phyloP scores from a whole-genome alignment of 495 filamentous ascomycete species.

The Hyphodiscus hymeniophilus region DNA sequence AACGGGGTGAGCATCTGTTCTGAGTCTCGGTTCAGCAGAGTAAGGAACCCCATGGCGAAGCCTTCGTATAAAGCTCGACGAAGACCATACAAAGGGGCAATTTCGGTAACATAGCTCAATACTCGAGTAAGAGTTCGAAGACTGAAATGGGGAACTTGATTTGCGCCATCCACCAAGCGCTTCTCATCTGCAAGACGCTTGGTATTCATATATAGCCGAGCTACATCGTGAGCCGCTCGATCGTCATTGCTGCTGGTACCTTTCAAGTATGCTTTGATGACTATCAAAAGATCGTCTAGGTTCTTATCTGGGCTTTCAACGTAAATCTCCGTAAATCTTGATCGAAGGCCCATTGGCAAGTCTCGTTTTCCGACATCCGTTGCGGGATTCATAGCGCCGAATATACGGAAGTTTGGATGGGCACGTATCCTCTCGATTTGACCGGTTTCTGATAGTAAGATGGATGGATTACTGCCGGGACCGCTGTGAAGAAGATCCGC shows the following conservation, averaged over 20 bases:
- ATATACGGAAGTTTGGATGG: constrained; percentile 90
- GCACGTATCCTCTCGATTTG: constrained; percentile 80
- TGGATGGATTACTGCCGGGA: constrained; percentile 57
- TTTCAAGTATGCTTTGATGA: constrained; percentile 81
- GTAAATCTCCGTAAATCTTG: constrained; percentile 90
- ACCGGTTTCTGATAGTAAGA: constrained; percentile 86
- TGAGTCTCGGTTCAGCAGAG: constrained; percentile 70
- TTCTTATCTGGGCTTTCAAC: constrained; percentile 83
- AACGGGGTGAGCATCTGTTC: constrained; percentile 68
- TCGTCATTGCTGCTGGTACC: constrained; percentile 55
- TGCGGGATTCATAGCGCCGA: constrained; percentile 98
- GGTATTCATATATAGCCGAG: constrained; percentile 75
- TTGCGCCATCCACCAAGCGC: constrained; percentile 83
- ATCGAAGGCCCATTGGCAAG: constrained; percentile 73
- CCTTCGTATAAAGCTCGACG: constrained; percentile 86
- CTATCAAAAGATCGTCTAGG: constrained; percentile 67
- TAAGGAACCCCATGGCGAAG: constrained; percentile 97
- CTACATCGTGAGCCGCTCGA: constrained; percentile 64
- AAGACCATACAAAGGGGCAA: constrained; percentile 78
- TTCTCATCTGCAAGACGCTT: constrained; percentile 76
- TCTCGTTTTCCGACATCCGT: constrained; percentile 96
- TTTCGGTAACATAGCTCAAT: constrained; percentile 75
- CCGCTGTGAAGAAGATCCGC: constrained; percentile 72
- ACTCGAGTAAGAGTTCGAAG: constrained; percentile 89
- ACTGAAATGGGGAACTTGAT: constrained; percentile 91